Evolutionary conservation across 306 rosid genomes (phyloP).

Genomic region (Lotus japonicus): DNA sequence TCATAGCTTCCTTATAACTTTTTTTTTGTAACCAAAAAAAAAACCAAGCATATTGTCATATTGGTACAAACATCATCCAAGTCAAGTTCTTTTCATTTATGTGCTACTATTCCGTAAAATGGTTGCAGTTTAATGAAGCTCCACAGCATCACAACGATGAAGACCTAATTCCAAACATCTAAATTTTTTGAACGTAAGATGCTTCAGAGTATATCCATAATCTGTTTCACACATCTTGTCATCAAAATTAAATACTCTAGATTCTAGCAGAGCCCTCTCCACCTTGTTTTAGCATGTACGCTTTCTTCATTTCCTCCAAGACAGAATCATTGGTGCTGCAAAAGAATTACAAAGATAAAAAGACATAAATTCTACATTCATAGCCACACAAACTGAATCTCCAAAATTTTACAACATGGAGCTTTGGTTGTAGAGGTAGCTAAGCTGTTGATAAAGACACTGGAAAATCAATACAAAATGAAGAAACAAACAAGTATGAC

Average conservation of each 20-base stretch:
- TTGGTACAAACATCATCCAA: conserved; percentile 5
- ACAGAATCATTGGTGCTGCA: conserved; percentile 70
- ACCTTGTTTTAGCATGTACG: conserved; percentile 48
- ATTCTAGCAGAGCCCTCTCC: conserved; percentile 35
- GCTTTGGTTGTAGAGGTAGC: not conserved
- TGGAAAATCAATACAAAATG: not conserved
- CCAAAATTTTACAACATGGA: not conserved
- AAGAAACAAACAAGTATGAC: conserved; percentile 1
- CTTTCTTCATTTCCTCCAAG: conserved; percentile 79
- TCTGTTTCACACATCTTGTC: not conserved
- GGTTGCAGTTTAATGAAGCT: not conserved
- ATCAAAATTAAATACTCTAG: conserved; percentile 14
- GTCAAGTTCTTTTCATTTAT: not conserved
- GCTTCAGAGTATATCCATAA: not conserved
- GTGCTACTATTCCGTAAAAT: not conserved
- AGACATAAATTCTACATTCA: conserved; percentile 13
- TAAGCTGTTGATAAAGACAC: not conserved
- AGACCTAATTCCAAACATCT: not conserved
- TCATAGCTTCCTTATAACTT: no score
- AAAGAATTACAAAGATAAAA: not conserved
- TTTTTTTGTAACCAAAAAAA: no score
- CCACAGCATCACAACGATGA: not conserved
- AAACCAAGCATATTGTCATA: no score
- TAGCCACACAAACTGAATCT: not conserved
- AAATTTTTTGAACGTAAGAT: not conserved